Evolutionary conservation across 805 yeast genomes (phyloP).

Genomic region (Henningerozyma blattae): DNA sequence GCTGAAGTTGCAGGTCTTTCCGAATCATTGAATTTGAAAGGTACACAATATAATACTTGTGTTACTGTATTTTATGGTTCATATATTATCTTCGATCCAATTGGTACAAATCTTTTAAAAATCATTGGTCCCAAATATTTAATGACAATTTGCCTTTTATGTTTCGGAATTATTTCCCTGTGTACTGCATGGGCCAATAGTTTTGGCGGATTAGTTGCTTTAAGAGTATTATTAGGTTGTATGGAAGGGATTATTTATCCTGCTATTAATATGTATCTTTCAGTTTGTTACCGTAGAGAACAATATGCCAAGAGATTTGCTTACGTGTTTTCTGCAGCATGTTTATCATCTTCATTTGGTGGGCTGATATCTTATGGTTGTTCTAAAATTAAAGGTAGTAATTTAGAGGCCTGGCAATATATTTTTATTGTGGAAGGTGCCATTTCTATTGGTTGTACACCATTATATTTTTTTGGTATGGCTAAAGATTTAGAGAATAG

Average conservation of each 20-base stretch:
- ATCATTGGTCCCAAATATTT: constrained; percentile 27
- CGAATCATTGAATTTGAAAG: constrained; percentile 27
- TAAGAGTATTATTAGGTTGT: constrained; percentile 38
- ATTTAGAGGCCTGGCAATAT: constrained; percentile 38
- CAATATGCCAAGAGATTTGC: constrained; percentile 39
- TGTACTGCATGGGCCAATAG: constrained; percentile 31
- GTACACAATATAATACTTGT: constrained; percentile 30
- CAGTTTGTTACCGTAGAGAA: constrained; percentile 35
- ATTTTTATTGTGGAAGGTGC: constrained; percentile 40
- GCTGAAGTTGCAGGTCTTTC: constrained; percentile 43
- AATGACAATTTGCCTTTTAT: constrained; percentile 22
- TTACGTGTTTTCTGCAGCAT: constrained; percentile 39
- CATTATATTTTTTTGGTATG: constrained; percentile 26
- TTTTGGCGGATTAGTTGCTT: constrained; percentile 33
- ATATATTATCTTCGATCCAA: constrained; percentile 28
- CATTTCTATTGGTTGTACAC: constrained; percentile 28
- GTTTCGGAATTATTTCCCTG: constrained; percentile 31
- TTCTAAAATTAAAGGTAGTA: constrained; percentile 27
- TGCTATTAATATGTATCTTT: constrained; percentile 33
- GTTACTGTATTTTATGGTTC: constrained; percentile 37
- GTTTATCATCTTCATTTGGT: constrained; percentile 44
- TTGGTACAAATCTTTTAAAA: constrained; percentile 29
- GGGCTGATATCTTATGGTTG: constrained; percentile 42
- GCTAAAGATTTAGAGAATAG: constrained; percentile 30
- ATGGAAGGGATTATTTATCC: constrained; percentile 44